A percentile compares a stretch with the other conserved stretches of the same genome.
phyloP scores from a whole-genome alignment of 2,329 filamentous ascomycete genomes.

The Colletotrichum euphorbiae region DNA sequence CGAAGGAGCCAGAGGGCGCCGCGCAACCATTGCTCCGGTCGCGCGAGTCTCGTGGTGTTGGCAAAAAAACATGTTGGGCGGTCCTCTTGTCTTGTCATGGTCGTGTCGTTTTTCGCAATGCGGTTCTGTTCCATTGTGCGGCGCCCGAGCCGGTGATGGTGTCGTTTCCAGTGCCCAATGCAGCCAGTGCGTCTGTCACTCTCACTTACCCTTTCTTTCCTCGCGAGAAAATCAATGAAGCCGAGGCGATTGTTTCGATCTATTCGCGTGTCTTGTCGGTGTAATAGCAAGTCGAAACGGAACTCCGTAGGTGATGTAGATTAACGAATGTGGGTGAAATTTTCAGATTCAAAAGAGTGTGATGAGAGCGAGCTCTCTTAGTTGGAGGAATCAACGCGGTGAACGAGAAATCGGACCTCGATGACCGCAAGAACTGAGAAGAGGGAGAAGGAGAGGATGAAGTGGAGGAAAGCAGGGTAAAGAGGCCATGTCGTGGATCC shows the following conservation, averaged over 20 bases:
- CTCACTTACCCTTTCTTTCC: constrained; percentile 27
- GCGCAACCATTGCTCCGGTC: neutral
- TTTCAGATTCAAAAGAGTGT: constrained; percentile 40
- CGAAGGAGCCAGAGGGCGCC: neutral
- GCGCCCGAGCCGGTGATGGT: neutral
- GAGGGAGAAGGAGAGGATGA: constrained; percentile 38
- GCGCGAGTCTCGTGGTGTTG: neutral
- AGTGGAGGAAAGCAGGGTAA: constrained; percentile 39
- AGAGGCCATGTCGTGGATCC: constrained; percentile 37
- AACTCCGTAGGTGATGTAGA: constrained; percentile 14
- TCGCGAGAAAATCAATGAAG: constrained; percentile 19
- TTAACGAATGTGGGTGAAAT: constrained; percentile 37
- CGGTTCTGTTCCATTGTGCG: neutral
- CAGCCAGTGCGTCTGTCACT: neutral
- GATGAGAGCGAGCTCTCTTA: constrained; percentile 40
- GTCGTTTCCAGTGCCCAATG: neutral
- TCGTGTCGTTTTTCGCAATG: neutral
- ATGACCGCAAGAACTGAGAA: constrained; percentile 30
- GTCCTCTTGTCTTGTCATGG: neutral
- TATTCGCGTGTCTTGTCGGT: constrained; percentile 18
- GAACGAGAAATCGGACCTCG: constrained; percentile 38
- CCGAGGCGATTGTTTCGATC: constrained; percentile 18
- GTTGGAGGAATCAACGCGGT: constrained; percentile 39
- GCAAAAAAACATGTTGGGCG: neutral
- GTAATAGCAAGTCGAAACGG: constrained; percentile 22